Evolutionary conservation across 2,329 filamentous ascomycete species (phyloP).

Genomic region (Colletotrichum sp.): DNA sequence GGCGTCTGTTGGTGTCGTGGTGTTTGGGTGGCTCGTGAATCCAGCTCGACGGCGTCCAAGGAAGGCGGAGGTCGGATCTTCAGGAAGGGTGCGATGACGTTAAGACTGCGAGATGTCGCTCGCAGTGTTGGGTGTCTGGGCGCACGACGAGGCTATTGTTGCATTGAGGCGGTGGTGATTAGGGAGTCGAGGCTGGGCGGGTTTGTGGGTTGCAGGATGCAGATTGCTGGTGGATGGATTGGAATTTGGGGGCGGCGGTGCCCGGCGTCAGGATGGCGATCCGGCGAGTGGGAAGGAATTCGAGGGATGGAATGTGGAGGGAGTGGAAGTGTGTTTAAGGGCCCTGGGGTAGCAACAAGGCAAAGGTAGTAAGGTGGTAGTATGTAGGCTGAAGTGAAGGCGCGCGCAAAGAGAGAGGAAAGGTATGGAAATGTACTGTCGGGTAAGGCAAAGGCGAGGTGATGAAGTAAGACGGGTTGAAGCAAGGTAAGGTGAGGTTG

Average conservation of each 20-base stretch:
- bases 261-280: not conserved
- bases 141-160: slow-evolving; percentile 18
- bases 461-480: not conserved
- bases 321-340: not conserved
- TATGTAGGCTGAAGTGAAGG: slow-evolving; percentile 21
- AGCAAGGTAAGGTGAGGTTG: not conserved
- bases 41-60: slow-evolving; percentile 11
- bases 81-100: not conserved
- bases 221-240: not conserved
- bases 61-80: not conserved
- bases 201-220: not conserved
- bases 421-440: not conserved
- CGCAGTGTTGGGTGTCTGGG: slow-evolving; percentile 6
- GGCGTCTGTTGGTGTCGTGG: not conserved
- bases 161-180: slow-evolving; percentile 20
- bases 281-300: not conserved
- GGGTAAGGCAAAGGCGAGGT: not conserved
- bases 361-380: not conserved
- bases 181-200: slow-evolving; percentile 5
- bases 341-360: not conserved
- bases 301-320: slow-evolving; percentile 15
- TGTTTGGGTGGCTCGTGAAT: slow-evolving; percentile 16
- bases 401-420: not conserved
- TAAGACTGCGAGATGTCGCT: slow-evolving; percentile 7
- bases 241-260: slow-evolving; percentile 11